A percentile compares a stretch with the other conserved stretches of the same genome.
phyloP scores from a whole-genome alignment of 495 filamentous ascomycete species.

The Aspergillus diversus region DNA sequence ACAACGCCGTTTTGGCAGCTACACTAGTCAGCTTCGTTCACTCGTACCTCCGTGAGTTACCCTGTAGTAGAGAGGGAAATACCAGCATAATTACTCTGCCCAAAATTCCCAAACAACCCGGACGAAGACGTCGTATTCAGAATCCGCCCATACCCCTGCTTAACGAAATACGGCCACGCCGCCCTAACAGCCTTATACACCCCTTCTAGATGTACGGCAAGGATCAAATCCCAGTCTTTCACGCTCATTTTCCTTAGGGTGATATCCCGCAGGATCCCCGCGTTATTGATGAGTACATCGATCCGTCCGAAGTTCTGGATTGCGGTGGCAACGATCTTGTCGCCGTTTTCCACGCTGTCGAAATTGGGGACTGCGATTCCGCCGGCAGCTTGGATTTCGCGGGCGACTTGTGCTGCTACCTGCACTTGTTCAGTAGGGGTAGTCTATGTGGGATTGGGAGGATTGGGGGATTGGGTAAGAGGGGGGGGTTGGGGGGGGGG shows the following conservation, averaged over 20 bases:
- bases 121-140: slow-evolving; percentile 96
- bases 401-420: slow-evolving; percentile 93
- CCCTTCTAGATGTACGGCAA: slow-evolving; percentile 90
- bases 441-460: slow-evolving; percentile 58
- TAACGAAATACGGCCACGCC: slow-evolving; percentile 96
- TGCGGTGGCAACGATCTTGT: slow-evolving; percentile 93
- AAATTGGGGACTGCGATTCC: slow-evolving; percentile 98
- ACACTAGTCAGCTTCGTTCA: no score
- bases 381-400: slow-evolving; percentile 88
- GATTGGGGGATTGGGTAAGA: no score
- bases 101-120: slow-evolving; percentile 93
- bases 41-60: no score
- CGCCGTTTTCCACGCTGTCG: slow-evolving; percentile 92
- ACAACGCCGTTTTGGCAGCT: slow-evolving; percentile 93
- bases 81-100: slow-evolving; percentile 94
- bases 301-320: slow-evolving; percentile 89
- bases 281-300: slow-evolving; percentile 96
- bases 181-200: slow-evolving; percentile 91
- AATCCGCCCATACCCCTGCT: slow-evolving; percentile 94
- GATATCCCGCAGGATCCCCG: slow-evolving; percentile 93
- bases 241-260: slow-evolving; percentile 99
- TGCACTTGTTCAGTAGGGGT: slow-evolving; percentile 57
- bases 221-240: slow-evolving; percentile 97
- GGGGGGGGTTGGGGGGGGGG: no score
- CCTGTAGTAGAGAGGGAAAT: no score